Conservation (phyloP, 2,329 filamentous ascomycete genomes). For the Triangularia verruculosa region DNA sequence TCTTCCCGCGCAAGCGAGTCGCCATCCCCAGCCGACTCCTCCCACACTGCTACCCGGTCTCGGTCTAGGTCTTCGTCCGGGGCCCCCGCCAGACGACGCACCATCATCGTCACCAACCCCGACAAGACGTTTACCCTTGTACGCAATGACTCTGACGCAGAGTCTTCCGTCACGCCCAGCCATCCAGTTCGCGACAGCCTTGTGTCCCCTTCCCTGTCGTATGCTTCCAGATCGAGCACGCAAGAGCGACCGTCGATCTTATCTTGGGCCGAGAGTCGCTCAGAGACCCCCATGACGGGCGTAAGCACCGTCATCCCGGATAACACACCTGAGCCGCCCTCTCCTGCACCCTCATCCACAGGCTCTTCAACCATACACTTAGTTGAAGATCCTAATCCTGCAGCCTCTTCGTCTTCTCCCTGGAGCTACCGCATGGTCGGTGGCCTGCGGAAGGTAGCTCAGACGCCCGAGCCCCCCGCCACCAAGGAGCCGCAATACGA, state of each 20-base stretch:
- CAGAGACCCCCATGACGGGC: conserved; percentile 47
- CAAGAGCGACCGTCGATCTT: conserved; percentile 49
- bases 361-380: conserved; percentile 36
- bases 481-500: conserved; percentile 34
- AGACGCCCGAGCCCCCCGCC: conserved; percentile 36
- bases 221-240: conserved; percentile 43
- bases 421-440: conserved; percentile 55
- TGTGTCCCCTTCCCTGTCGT: conserved; percentile 43
- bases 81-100: conserved; percentile 40
- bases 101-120: conserved; percentile 50
- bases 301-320: conserved; percentile 41
- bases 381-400: conserved; percentile 34
- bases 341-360: conserved; percentile 30
- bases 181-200: conserved; percentile 28
- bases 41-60: conserved; percentile 13
- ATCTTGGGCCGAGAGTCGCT: conserved; percentile 46
- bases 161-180: conserved; percentile 23
- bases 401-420: conserved; percentile 39
- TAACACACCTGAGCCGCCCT: conserved; percentile 37
- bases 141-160: conserved; percentile 14
- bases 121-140: conserved; percentile 59
- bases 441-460: conserved; percentile 52
- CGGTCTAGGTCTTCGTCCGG: conserved; percentile 21
- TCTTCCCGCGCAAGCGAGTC: conserved; percentile 24
- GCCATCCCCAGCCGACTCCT: conserved; percentile 24